Evolutionary conservation across 495 filamentous ascomycete genomes (phyloP), one percentile per base, ranked within the genome.

Genomic region (Neurospora hispaniola): DNA sequence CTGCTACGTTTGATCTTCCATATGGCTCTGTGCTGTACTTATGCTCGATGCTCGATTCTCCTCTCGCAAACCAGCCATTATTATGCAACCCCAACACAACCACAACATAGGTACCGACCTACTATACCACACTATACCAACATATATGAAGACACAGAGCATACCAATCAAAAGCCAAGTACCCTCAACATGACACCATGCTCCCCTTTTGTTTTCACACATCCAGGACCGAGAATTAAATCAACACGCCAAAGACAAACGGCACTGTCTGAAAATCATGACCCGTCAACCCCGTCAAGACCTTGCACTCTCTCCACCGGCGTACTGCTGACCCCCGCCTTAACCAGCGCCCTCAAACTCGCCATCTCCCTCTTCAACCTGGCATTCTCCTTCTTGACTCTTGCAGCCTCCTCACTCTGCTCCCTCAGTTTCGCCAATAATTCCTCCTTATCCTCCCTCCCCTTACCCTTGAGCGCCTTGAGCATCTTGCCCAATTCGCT

Each of bases 401-500:
- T 85, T 8, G 86, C 88, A 70, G 89, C 86, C 79, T 96, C 93
- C 71, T 92, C 91, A 73, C 90, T 82, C 4, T 83, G 83, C 71
- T 90, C 90, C 74, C 85, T 88, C 75, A 97, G 76, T 76, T 89
- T 86, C n/a, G 79, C 82, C 76, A 91, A 82, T 72, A 96, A 75
- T 75, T 93, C 91, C 74, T 92, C 90, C 75, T 92, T 91, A 0
- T 89, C 92, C 44, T 90, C 91, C 31, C 91, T 89, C 6, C 86
- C 86, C 77, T 90, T 91, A 18, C 84, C 84, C 80, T 85, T 88
- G 42, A 96, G 86, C 10, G 90, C 91, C 77, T 88, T 90, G 23
- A 93, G 85, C 71, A 98, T 91, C 84, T 93, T 94, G 71, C 88
- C 92, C 68, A 99, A 82, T 79, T 99, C 96, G 35, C 89, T 86